These are phyloP conservation scores for Talaromyces piceae DNA, from an alignment of 2,329 filamentous ascomycete genomes.

Conservation along the genomic window DNA sequence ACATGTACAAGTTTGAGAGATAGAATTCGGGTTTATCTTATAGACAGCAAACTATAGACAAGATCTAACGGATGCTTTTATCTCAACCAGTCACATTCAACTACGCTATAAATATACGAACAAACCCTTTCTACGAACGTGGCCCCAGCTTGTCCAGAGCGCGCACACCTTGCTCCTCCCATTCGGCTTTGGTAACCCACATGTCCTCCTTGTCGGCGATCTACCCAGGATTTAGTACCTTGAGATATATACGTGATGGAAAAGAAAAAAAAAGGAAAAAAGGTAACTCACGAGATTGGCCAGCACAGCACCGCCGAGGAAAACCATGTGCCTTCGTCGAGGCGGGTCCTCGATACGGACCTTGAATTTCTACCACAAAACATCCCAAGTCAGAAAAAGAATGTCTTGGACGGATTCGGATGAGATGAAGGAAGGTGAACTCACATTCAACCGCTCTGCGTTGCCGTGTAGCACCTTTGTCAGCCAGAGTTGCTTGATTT, in stretches of 20 bases:
- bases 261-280: neutral
- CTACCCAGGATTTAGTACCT: slow-evolving; percentile 27
- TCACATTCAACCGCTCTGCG: slow-evolving; percentile 73
- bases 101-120: slow-evolving; percentile 9
- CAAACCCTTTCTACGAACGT: slow-evolving; percentile 47
- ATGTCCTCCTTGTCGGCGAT: slow-evolving; percentile 98
- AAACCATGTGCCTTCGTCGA: slow-evolving; percentile 97
- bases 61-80: neutral
- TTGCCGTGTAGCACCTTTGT: slow-evolving; percentile 84
- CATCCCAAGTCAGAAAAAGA: too few species aligned
- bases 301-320: slow-evolving; percentile 89
- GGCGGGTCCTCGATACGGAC: slow-evolving; percentile 98
- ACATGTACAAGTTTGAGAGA: neutral
- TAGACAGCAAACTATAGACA: neutral
- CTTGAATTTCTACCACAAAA: slow-evolving; percentile 97
- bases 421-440: too few species aligned
- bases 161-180: slow-evolving; percentile 82
- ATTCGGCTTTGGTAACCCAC: slow-evolving; percentile 97
- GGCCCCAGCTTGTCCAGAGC: slow-evolving; percentile 89
- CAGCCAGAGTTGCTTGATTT: slow-evolving; percentile 97
- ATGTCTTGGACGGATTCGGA: too few species aligned
- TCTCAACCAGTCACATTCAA: slow-evolving; percentile 1
- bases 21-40: neutral
- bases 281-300: slow-evolving; percentile 69
- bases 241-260: too few species aligned